These are phyloP conservation scores for rapeseed (Brassica napus) DNA, from an alignment of 345 rosid species.

Conservation along the genomic window DNA sequence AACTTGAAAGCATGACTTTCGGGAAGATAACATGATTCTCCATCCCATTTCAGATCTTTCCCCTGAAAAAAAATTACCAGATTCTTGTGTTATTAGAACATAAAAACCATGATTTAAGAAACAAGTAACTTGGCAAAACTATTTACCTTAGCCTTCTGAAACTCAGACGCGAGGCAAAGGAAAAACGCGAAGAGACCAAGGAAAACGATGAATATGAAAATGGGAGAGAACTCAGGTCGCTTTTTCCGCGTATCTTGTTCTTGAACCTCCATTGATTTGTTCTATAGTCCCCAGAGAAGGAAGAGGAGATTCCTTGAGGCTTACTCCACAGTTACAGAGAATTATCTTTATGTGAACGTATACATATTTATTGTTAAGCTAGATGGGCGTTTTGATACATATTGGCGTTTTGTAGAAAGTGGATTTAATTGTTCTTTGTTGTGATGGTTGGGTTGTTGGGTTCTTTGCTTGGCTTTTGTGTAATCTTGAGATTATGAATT, in stretches of 20 bases:
- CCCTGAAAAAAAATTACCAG: constrained; percentile 37
- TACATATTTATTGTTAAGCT: neutral
- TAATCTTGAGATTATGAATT: neutral
- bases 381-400: no score
- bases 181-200: constrained; percentile 45
- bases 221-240: neutral
- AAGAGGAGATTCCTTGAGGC: constrained; percentile 20
- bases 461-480: constrained; percentile 41
- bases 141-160: constrained; percentile 61
- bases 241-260: constrained; percentile 16
- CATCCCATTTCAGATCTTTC: constrained; percentile 63
- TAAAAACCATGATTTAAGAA: neutral
- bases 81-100: neutral
- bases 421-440: constrained; percentile 34
- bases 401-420: constrained; percentile 12
- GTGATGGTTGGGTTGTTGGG: constrained; percentile 41
- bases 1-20: constrained; percentile 47
- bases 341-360: neutral
- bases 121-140: neutral
- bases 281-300: constrained; percentile 5
- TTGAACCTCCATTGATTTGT: constrained; percentile 36
- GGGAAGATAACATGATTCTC: constrained; percentile 63
- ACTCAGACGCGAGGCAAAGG: constrained; percentile 61
- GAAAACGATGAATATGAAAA: constrained; percentile 33
- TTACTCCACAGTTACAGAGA: constrained; percentile 19